Conservation (phyloP, 306 rosid genomes). For the Vachellia pachyceras region DNA sequence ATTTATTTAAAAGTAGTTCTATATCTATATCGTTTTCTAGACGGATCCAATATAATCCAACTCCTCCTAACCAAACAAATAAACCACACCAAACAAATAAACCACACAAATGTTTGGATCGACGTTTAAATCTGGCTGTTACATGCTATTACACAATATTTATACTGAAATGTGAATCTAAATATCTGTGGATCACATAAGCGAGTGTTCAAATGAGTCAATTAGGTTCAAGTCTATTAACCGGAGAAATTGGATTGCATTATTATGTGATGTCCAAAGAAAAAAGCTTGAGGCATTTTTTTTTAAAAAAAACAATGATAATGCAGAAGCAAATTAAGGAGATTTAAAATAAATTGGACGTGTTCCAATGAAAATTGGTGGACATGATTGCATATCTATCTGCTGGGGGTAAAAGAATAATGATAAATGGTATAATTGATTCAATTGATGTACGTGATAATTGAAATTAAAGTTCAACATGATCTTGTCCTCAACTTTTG, state of each 20-base stretch:
- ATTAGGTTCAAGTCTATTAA: too few relatives aligned
- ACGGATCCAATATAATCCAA: too few relatives aligned
- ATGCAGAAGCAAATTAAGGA: background rate
- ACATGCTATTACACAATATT: too few relatives aligned
- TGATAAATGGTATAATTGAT: conserved; percentile 15
- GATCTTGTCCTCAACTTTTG: conserved; percentile 52
- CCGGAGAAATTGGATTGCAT: background rate
- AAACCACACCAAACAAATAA: too few relatives aligned
- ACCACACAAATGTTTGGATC: too few relatives aligned
- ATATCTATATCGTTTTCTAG: too few relatives aligned
- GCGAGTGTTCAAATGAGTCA: background rate
- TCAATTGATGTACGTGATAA: conserved; percentile 37
- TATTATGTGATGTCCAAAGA: background rate
- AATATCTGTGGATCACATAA: too few relatives aligned
- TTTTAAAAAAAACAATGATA: background rate
- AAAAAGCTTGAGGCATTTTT: background rate
- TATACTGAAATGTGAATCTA: too few relatives aligned
- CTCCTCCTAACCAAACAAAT: too few relatives aligned
- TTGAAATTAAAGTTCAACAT: conserved; percentile 44
- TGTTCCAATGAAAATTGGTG: background rate
- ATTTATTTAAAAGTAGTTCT: too few relatives aligned
- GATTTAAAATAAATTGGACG: background rate
- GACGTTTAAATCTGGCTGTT: too few relatives aligned
- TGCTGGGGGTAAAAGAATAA: conserved; percentile 3
- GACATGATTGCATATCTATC: conserved; percentile 26